Percentiles rank a stretch among this genome's conserved stretches.
These are phyloP conservation scores for Angophora floribunda DNA, from an alignment of 345 rosid species.

Conservation along the genomic window DNA sequence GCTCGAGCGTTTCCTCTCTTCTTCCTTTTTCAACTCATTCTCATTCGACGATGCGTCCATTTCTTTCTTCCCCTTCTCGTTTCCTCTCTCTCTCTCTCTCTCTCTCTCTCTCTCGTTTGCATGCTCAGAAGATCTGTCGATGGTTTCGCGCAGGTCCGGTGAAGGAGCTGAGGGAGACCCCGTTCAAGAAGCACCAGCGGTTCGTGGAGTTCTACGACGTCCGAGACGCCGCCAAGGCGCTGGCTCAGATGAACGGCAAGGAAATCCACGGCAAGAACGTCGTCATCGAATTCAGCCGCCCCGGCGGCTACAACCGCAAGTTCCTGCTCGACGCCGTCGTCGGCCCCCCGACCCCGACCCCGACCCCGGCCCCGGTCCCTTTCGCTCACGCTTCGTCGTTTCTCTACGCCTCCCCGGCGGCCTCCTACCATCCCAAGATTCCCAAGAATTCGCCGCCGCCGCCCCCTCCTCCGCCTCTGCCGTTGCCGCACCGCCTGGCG, in stretches of 20 bases:
- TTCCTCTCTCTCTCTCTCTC: background rate
- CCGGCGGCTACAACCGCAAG: slow-evolving; percentile 62
- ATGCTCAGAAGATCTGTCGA: background rate
- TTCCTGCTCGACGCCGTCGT: slow-evolving; percentile 20
- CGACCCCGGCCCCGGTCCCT: background rate
- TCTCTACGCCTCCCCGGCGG: background rate
- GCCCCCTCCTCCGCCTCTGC: slow-evolving; percentile 1
- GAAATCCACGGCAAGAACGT: slow-evolving; percentile 46
- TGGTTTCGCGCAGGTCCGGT: slow-evolving; percentile 36
- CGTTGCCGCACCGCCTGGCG: background rate
- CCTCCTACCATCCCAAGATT: background rate
- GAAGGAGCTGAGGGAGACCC: slow-evolving; percentile 86
- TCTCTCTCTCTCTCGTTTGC: background rate
- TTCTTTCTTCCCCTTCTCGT: background rate
- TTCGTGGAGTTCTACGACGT: slow-evolving; percentile 83
- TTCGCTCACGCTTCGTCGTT: background rate
- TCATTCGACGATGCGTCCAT: background rate
- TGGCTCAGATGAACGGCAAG: slow-evolving; percentile 59
- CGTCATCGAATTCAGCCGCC: slow-evolving; percentile 73
- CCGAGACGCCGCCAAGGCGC: slow-evolving; percentile 74
- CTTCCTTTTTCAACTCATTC: background rate
- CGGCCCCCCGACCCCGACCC: background rate
- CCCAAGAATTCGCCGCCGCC: background rate
- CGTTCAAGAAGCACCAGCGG: slow-evolving; percentile 70
- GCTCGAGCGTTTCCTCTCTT: background rate